A percentile compares a stretch with the other conserved stretches of the same genome.
Conservation (phyloP, 345 rosid species). For the Linum tenue region DNA sequence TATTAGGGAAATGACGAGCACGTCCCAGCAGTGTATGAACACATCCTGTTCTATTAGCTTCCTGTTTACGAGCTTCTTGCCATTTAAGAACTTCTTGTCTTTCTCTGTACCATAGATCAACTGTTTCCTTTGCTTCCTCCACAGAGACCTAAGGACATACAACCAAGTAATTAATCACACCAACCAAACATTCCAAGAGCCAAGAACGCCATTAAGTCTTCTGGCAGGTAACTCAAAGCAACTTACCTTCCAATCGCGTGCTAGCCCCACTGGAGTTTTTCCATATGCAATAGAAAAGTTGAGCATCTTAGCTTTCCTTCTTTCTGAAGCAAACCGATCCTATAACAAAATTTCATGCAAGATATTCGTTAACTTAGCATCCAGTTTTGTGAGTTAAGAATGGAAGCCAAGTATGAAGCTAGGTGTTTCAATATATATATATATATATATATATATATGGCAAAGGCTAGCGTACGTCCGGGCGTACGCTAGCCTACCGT, state of each 20-base stretch:
- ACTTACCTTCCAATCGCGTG: constrained; percentile 91
- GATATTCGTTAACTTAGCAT: neutral
- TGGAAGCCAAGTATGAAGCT: neutral
- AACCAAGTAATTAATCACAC: neutral
- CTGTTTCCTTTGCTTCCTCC: constrained; percentile 75
- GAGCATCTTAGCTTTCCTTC: constrained; percentile 94
- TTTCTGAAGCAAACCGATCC: constrained; percentile 79
- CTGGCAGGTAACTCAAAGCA: constrained; percentile 1
- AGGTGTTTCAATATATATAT: neutral
- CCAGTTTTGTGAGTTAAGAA: neutral
- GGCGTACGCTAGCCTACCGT: too few relatives aligned
- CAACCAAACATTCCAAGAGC: too few relatives aligned
- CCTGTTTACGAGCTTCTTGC: constrained; percentile 68
- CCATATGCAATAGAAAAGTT: constrained; percentile 98
- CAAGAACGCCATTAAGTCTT: neutral
- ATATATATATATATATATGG: too few relatives aligned
- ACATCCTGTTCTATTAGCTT: constrained; percentile 39
- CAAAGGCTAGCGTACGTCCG: too few relatives aligned
- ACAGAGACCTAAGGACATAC: constrained; percentile 51
- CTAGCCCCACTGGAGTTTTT: constrained; percentile 78
- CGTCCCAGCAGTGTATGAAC: constrained; percentile 79
- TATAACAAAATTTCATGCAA: constrained; percentile 21
- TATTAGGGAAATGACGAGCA: constrained; percentile 55
- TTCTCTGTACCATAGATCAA: constrained; percentile 82
- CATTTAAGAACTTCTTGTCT: constrained; percentile 75